A percentile compares a stretch with the other conserved stretches of the same genome.
Conservation (phyloP, 306 rosid species). For the Erythrophleum fordii region DNA sequence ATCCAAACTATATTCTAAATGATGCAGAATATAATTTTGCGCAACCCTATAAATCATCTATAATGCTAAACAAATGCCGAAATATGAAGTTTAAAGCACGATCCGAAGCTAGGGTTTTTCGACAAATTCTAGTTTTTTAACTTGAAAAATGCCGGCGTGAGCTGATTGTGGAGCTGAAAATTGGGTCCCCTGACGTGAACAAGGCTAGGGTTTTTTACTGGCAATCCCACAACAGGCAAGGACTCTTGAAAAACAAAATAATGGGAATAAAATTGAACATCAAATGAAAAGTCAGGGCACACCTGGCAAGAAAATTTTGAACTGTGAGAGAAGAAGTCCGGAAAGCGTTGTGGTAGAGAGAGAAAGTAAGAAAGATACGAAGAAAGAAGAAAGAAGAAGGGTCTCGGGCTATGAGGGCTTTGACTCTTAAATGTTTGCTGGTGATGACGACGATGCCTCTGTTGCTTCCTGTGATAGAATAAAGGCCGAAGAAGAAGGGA, state of each 20-base stretch:
- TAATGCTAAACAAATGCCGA: slow-evolving; percentile 43
- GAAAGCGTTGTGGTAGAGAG: background rate
- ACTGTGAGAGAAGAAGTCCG: slow-evolving; percentile 15
- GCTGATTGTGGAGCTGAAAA: slow-evolving; percentile 36
- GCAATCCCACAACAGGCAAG: slow-evolving; percentile 33
- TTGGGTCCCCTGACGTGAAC: slow-evolving; percentile 34
- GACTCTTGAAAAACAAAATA: slow-evolving; percentile 16
- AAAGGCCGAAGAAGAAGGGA: slow-evolving; percentile 51
- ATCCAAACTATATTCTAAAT: slow-evolving; percentile 41
- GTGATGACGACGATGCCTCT: slow-evolving; percentile 62
- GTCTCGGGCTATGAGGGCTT: slow-evolving; percentile 53
- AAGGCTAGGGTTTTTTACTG: slow-evolving; percentile 60
- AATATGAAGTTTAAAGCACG: slow-evolving; percentile 51
- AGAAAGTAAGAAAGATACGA: slow-evolving; percentile 32
- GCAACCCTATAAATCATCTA: slow-evolving; percentile 50
- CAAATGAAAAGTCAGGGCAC: slow-evolving; percentile 23
- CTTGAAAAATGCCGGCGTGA: slow-evolving; percentile 31
- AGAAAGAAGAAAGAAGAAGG: slow-evolving; percentile 42
- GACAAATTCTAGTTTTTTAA: slow-evolving; percentile 43
- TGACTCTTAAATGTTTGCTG: slow-evolving; percentile 67
- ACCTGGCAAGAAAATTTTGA: slow-evolving; percentile 42
- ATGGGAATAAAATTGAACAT: slow-evolving; percentile 21
- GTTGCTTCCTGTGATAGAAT: slow-evolving; percentile 51
- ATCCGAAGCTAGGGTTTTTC: slow-evolving; percentile 77
- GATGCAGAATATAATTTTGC: slow-evolving; percentile 27